phyloP scores from a whole-genome alignment of 768 basidiomycete species.

The Punctularia strigosozonata region DNA sequence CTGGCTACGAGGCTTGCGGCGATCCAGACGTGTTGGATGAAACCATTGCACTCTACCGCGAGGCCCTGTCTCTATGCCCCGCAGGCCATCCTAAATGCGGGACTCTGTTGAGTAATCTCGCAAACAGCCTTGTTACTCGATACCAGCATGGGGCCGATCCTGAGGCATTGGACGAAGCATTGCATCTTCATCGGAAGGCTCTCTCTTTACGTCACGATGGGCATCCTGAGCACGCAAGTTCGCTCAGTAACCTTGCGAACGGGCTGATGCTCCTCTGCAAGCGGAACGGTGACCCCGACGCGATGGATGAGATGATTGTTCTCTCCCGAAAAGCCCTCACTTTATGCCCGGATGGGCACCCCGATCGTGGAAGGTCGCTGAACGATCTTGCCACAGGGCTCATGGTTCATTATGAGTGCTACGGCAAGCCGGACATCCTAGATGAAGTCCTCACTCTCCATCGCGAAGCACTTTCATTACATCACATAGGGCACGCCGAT shows the following conservation, averaged over 20 bases:
- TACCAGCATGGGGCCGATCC: background rate
- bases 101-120: background rate
- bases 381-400: too few relatives aligned
- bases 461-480: background rate
- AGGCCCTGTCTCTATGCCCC: background rate
- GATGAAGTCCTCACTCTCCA: too few relatives aligned
- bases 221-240: background rate
- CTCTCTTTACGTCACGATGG: background rate
- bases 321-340: background rate
- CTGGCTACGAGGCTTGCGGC: background rate
- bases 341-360: background rate
- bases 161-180: background rate
- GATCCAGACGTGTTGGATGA: background rate
- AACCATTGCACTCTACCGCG: background rate
- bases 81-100: background rate
- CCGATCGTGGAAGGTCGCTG: too few relatives aligned
- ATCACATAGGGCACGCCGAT: background rate
- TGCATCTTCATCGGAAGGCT: background rate
- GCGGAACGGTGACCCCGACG: background rate
- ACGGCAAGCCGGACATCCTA: too few relatives aligned
- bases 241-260: background rate
- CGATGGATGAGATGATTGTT: background rate
- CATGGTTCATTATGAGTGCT: too few relatives aligned
- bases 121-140: background rate
- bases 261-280: slow-evolving; percentile 1